phyloP scores from a whole-genome alignment of 192 early-diverging fungal genomes.

The Coemansia sp. region DNA sequence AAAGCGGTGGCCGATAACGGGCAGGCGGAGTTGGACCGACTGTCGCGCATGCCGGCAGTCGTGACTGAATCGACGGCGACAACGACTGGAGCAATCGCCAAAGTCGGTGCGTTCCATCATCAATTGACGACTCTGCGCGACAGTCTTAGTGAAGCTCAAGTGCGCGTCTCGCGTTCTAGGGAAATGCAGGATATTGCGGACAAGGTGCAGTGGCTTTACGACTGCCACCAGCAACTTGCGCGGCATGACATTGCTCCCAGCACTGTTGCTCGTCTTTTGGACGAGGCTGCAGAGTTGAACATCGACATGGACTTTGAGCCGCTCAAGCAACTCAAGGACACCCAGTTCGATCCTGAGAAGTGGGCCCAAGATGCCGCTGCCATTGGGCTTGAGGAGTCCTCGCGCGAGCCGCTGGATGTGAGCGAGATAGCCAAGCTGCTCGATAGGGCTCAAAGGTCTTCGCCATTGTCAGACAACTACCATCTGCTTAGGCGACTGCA shows the following conservation, averaged over 20 bases:
- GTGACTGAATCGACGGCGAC: neutral
- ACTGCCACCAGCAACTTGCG: conserved; percentile 12
- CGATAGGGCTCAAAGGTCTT: conserved; percentile 45
- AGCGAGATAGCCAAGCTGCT: conserved; percentile 31
- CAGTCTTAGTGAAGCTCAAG: neutral
- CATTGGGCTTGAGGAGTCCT: conserved; percentile 11
- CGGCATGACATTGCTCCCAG: neutral
- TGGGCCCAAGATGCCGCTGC: conserved; percentile 24
- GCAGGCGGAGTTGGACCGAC: conserved; percentile 1
- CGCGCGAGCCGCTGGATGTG: conserved; percentile 17
- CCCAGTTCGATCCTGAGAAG: neutral
- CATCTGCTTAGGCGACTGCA: conserved; percentile 24
- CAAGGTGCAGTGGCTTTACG: conserved; percentile 14
- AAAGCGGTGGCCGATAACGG: neutral
- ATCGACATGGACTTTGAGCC: conserved; percentile 4
- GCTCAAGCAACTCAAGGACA: conserved; percentile 8
- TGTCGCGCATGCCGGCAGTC: conserved; percentile 12
- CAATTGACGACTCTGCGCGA: neutral
- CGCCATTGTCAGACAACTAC: conserved; percentile 22
- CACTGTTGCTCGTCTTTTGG: neutral
- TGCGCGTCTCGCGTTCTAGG: neutral
- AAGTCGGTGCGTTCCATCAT: neutral
- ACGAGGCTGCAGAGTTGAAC: conserved; percentile 17
- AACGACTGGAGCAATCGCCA: neutral
- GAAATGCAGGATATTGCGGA: conserved; percentile 10